Conservation (phyloP, 805 yeast genomes). For the Monosporozyma unispora region DNA sequence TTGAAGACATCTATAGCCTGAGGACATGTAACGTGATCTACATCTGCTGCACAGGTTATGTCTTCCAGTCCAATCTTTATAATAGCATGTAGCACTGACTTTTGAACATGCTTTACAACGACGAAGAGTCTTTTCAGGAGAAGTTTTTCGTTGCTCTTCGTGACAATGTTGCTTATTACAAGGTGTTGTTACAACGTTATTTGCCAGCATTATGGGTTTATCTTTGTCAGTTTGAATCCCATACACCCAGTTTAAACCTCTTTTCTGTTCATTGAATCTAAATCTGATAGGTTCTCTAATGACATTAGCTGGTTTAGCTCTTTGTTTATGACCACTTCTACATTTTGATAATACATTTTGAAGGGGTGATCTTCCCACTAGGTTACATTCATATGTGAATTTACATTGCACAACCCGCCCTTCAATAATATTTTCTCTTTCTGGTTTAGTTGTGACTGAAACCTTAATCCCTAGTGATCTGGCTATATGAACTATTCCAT, state of each 20-base stretch:
- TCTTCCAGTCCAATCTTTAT: constrained; percentile 22
- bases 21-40: constrained; percentile 19
- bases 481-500: constrained; percentile 32
- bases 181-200: constrained; percentile 11
- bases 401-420: constrained; percentile 20
- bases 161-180: constrained; percentile 10
- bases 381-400: constrained; percentile 21
- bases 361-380: constrained; percentile 16
- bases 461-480: constrained; percentile 38
- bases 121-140: constrained; percentile 13
- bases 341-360: constrained; percentile 22
- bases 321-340: constrained; percentile 19
- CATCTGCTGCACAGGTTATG: constrained; percentile 20
- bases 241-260: constrained; percentile 14
- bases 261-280: constrained; percentile 13
- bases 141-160: constrained; percentile 14
- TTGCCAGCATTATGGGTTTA: constrained; percentile 15
- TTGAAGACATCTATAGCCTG: constrained; percentile 18
- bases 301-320: constrained; percentile 9
- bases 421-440: constrained; percentile 12
- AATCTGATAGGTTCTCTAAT: constrained; percentile 18
- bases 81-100: constrained; percentile 18
- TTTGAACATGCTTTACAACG: constrained; percentile 20
- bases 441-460: constrained; percentile 27
- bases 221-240: constrained; percentile 15